These are phyloP conservation scores for Colletotrichum ledebouriae DNA, from an alignment of 2,329 filamentous ascomycete species.

Conservation along the genomic window DNA sequence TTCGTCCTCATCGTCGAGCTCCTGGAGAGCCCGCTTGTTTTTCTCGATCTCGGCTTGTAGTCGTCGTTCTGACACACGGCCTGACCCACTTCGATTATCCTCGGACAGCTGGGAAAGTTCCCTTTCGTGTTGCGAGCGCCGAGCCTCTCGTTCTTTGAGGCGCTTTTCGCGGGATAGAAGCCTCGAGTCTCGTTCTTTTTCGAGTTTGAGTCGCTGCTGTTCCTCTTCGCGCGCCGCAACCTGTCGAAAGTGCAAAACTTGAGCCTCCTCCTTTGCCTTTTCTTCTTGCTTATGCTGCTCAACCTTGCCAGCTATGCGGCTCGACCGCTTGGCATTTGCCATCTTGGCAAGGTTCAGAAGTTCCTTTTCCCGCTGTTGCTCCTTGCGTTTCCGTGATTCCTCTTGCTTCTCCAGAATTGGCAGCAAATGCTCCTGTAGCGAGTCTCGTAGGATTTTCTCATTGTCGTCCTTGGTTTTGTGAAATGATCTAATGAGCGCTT, in stretches of 20 bases:
- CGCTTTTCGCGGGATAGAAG: slow-evolving; percentile 88
- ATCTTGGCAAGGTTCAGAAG: slow-evolving; percentile 85
- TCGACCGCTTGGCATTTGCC: slow-evolving; percentile 94
- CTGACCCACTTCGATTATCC: slow-evolving; percentile 74
- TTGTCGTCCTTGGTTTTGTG: slow-evolving; percentile 84
- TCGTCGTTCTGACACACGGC: slow-evolving; percentile 81
- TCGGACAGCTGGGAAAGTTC: slow-evolving; percentile 85
- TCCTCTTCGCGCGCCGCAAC: slow-evolving; percentile 76
- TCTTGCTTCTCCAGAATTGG: slow-evolving; percentile 87
- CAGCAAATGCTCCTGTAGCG: slow-evolving; percentile 82
- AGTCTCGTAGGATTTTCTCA: slow-evolving; percentile 81
- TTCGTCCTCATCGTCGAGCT: slow-evolving; percentile 73
- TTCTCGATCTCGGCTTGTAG: slow-evolving; percentile 86
- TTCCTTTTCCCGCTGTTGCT: slow-evolving; percentile 79
- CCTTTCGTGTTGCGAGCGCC: slow-evolving; percentile 86
- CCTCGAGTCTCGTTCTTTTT: slow-evolving; percentile 82
- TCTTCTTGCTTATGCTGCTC: slow-evolving; percentile 84
- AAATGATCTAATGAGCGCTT: slow-evolving; percentile 77
- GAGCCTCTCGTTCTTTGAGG: slow-evolving; percentile 85
- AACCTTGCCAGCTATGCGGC: slow-evolving; percentile 84
- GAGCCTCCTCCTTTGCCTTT: slow-evolving; percentile 77
- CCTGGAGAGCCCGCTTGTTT: slow-evolving; percentile 80
- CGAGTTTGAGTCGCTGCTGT: slow-evolving; percentile 68
- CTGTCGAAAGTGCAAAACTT: slow-evolving; percentile 74
- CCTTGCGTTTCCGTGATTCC: slow-evolving; percentile 79